phyloP scores from a whole-genome alignment of 257 asterid species.

The Penstemon davidsonii region DNA sequence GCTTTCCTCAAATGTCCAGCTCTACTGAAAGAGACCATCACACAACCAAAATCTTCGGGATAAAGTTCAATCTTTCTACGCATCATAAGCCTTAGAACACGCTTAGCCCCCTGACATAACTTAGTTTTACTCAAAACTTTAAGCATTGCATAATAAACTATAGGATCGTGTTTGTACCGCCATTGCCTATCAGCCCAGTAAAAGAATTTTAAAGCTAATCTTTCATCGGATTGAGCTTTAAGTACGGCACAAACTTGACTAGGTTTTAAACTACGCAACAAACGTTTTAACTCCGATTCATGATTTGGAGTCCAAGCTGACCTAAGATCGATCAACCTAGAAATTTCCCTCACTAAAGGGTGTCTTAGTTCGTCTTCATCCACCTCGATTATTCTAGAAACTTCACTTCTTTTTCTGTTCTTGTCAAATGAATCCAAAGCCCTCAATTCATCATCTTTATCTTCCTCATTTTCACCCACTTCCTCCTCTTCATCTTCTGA shows the following conservation, averaged over 20 bases:
- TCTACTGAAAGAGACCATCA: constrained; percentile 92
- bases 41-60: constrained; percentile 78
- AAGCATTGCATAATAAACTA: constrained; percentile 78
- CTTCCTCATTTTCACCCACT: constrained; percentile 34
- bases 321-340: constrained; percentile 61
- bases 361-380: constrained; percentile 67
- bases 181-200: constrained; percentile 94
- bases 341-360: constrained; percentile 77
- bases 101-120: constrained; percentile 91
- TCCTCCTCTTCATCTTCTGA: constrained; percentile 37
- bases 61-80: constrained; percentile 57
- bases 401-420: constrained; percentile 30
- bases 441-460: constrained; percentile 51
- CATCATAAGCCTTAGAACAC: constrained; percentile 69
- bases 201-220: constrained; percentile 77
- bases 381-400: constrained; percentile 42
- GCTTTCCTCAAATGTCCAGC: constrained; percentile 87
- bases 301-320: constrained; percentile 68
- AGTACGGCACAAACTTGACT: constrained; percentile 76
- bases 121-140: constrained; percentile 74
- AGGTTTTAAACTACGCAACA: constrained; percentile 70
- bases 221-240: constrained; percentile 70
- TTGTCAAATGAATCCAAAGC: constrained; percentile 49
- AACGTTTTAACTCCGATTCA: constrained; percentile 67
- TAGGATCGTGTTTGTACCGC: constrained; percentile 75